Percentiles rank a stretch among this genome's conserved stretches.
Conservation (phyloP, 192 early-diverging fungal genomes). For the Rhizoclosmatium globosum region DNA sequence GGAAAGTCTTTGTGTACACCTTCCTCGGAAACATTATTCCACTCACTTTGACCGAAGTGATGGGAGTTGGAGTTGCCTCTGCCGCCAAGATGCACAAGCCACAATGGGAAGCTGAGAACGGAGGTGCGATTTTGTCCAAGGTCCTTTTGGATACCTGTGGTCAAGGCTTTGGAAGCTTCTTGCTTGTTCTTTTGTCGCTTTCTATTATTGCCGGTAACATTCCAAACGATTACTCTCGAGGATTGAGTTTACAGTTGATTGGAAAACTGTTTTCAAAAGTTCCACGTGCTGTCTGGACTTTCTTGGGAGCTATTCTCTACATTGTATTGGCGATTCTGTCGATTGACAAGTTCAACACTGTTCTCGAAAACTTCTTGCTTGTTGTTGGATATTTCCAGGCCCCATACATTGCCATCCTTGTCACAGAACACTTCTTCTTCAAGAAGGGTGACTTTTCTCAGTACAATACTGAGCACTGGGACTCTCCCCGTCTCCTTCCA, state of each 20-base stretch:
- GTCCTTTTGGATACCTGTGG: slow-evolving; percentile 36
- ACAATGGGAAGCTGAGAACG: neutral
- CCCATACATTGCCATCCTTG: slow-evolving; percentile 36
- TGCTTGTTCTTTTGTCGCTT: slow-evolving; percentile 44
- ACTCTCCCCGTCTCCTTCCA: slow-evolving; percentile 32
- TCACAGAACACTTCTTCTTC: slow-evolving; percentile 36
- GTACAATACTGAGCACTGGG: slow-evolving; percentile 29
- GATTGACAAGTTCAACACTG: slow-evolving; percentile 37
- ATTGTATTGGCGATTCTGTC: slow-evolving; percentile 33
- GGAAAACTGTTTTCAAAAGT: slow-evolving; percentile 38
- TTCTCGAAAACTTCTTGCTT: slow-evolving; percentile 45
- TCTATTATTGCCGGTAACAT: slow-evolving; percentile 47
- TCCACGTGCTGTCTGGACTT: slow-evolving; percentile 33
- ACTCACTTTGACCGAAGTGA: neutral
- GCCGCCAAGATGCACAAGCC: neutral
- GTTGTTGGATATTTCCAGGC: slow-evolving; percentile 46
- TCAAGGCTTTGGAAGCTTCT: slow-evolving; percentile 46
- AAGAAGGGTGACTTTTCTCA: neutral
- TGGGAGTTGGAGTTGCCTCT: neutral
- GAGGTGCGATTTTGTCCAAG: slow-evolving; percentile 9
- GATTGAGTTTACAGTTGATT: slow-evolving; percentile 43
- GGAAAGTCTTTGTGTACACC: neutral
- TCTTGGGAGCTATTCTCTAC: slow-evolving; percentile 44
- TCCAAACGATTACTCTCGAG: slow-evolving; percentile 51
- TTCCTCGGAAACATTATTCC: slow-evolving; percentile 14